Base-by-base conservation (phyloP, 345 rosid species). In the Brassica juncea region DNA sequence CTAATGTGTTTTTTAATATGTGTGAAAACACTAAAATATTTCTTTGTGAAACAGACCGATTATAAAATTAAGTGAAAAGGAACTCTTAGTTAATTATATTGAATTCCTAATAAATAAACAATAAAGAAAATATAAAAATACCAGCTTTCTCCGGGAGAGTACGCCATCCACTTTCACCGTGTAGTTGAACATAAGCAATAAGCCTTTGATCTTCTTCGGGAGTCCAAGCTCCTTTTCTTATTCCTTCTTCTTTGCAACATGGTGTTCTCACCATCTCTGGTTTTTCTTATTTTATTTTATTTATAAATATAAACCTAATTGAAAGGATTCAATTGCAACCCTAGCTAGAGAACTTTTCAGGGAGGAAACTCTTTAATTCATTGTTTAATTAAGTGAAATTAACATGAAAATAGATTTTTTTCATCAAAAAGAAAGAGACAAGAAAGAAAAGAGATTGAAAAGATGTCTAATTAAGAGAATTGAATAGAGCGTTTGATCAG, bases 211-310 rank as follows among this genome's bases (percentile, higher is more conserved):
- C 87, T 77, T 85, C 87, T 5, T 82, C 82, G 63, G 76, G 52
- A 27, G 84, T 80, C 87, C 87, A 85, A 31, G 87, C 85, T 28
- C 87, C 87, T 73, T 77, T 85, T 78, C 77, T 85, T 55, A 85
- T 16, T 9, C 84, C 85, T 25, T 71, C 75, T 31, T 60, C 69
- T 52, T 75, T 75, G 72, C 86, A 78, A 66, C 82, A 82, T 58
- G 83, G 83, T 25, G 84, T 73, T 42, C 84, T 81, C 72, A 77
- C 84, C 87, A 85, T 82, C 72, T 77, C 30, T 70, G 7, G 2
- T 8, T 76, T 63, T 67, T 39, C 37, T 77, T 19, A 31, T 19
- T 61, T 25, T 59, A 10, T 9, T 0, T 1, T n/a, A 4, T 30
- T 12, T 4, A 19, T 19, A 9, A 34, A 31, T 16, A 34, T 12